Evolutionary conservation across 805 yeast genomes (phyloP), one percentile per base, ranked within the genome.

Genomic region (Yarrowia sp.): DNA sequence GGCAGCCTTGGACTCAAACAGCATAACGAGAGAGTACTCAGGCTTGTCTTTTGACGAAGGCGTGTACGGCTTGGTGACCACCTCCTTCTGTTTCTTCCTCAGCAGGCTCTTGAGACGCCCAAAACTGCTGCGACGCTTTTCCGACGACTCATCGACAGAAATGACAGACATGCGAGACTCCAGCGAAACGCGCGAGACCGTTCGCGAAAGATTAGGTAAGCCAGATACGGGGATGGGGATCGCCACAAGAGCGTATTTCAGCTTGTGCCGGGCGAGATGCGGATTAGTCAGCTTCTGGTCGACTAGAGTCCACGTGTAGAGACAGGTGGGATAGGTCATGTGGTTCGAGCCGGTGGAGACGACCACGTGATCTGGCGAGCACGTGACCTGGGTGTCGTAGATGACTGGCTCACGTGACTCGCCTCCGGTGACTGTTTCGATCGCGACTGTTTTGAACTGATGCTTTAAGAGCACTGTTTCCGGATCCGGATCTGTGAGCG

Each of bases 271-370:
- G 13, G 24, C 24, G 31, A 51, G n/a, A 13, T 2, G 16, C 19
- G 58, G 24, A 12, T 51, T 51, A n/a, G 16, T 35, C 24, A 51
- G 58, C 32, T 33, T 51, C 24, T 51, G 58, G 6, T 33, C 42
- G 16, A 51, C 35, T n/a, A 51, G 9, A 35, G 58, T 51, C 58
- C 58, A 51, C 10, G 58, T 33, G 58, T 51, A 51, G 7, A 32
- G 22, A 13, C 42, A 33, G 31, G 58, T 33, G 12, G 58, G 42
- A 27, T 51, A 51, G 2, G 41, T 51, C 51, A 29, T 29, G 18
- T 44, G 51, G 5, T 5, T n/a, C 1, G 35, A 12, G 2, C 51
- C 51, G 9, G 35, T 27, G 35, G 16, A 10, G 8, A 44, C 51
- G 4, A 47, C 19, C 27, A 47, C 38, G 10, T 47, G 38, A n/a